These are phyloP conservation scores for Rhizopogon vulgaris DNA, from an alignment of 768 basidiomycete genomes.

Conservation along the genomic window DNA sequence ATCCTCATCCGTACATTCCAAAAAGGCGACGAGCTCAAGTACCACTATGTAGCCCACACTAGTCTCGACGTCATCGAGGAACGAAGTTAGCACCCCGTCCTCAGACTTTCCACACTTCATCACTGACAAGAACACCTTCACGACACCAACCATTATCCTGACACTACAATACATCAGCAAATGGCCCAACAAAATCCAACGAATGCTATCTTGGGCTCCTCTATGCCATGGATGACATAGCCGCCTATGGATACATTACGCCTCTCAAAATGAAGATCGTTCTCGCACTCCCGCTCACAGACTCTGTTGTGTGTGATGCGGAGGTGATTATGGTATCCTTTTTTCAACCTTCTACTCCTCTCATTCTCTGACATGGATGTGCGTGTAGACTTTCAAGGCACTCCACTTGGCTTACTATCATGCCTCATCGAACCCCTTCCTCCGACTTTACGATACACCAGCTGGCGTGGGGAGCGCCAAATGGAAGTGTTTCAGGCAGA, in stretches of 20 bases:
- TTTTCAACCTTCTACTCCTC: neutral
- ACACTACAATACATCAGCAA: constrained; percentile 9
- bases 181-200: constrained; percentile 47
- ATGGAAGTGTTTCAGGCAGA: constrained; percentile 64
- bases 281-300: constrained; percentile 70
- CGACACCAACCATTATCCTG: too few relatives aligned
- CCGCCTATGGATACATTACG: constrained; percentile 88
- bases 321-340: constrained; percentile 63
- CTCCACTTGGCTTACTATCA: constrained; percentile 84
- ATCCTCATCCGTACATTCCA: constrained; percentile 74
- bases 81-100: constrained; percentile 54
- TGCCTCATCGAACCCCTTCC: constrained; percentile 82
- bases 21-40: constrained; percentile 62
- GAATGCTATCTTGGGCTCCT: constrained; percentile 84
- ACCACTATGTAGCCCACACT: constrained; percentile 89
- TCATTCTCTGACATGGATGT: neutral
- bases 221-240: constrained; percentile 89
- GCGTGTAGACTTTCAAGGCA: constrained; percentile 73
- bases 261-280: constrained; percentile 86
- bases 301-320: constrained; percentile 73
- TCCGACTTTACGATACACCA: constrained; percentile 50
- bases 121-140: neutral
- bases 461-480: constrained; percentile 56
- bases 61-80: constrained; percentile 89
- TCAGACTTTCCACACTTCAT: neutral